Conservation (phyloP, 169 alveolate genomes). For the Plasmodium coatneyi region DNA sequence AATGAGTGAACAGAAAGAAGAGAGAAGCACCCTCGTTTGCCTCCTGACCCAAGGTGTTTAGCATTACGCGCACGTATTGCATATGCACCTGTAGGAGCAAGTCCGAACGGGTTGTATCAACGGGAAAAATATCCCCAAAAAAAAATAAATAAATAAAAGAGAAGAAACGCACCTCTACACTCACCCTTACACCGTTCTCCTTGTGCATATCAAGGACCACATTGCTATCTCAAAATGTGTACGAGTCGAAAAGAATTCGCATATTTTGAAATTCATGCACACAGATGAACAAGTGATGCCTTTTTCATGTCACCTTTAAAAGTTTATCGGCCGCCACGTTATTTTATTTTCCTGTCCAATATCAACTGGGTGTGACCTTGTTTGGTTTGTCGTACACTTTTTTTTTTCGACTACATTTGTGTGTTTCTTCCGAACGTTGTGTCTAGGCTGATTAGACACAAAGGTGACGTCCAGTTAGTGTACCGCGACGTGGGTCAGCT, state of each 20-base stretch:
- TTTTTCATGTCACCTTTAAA: constrained; percentile 4
- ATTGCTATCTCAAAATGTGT: constrained; percentile 11
- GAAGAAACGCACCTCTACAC: background rate
- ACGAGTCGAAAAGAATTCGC: background rate
- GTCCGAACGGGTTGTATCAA: background rate
- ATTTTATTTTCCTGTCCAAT: background rate
- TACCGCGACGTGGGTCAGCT: background rate
- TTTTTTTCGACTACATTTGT: background rate
- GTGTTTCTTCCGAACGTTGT: background rate
- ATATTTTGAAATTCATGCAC: constrained; percentile 1
- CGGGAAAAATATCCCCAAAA: background rate
- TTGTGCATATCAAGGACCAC: background rate
- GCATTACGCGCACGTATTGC: background rate
- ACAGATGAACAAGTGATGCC: constrained; percentile 1
- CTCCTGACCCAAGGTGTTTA: background rate
- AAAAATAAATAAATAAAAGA: background rate
- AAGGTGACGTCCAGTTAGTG: background rate
- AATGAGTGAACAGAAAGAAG: background rate
- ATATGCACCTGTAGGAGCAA: background rate
- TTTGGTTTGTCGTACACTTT: background rate
- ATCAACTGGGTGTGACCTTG: background rate
- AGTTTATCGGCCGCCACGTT: background rate
- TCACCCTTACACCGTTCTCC: background rate
- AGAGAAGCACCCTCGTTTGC: background rate
- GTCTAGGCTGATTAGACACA: background rate